Evolutionary conservation across 1,284 basidiomycete species (phyloP).

Genomic region (Erythrobasidium hasegawianum): DNA sequence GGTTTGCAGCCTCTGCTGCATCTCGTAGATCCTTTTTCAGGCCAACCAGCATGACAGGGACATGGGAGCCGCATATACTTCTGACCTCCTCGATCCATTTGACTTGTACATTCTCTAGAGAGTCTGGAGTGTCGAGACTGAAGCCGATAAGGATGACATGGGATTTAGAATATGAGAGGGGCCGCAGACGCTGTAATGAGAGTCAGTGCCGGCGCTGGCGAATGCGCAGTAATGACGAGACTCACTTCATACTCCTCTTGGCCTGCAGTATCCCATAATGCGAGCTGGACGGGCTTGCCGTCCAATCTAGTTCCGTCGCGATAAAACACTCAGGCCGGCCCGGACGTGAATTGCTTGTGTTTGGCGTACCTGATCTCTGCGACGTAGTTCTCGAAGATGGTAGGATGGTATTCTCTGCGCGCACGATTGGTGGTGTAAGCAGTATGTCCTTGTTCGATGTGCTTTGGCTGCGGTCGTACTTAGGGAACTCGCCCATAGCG

Average conservation of each 20-base stretch:
- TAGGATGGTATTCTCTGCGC: constrained; percentile 44
- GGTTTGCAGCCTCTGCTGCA: constrained; percentile 37
- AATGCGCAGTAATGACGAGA: background rate
- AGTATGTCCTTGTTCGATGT: background rate
- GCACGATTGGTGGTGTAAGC: background rate
- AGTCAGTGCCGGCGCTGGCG: constrained; percentile 7
- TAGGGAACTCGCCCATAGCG: constrained; percentile 93
- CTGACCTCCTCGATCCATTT: constrained; percentile 99
- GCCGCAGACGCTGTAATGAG: constrained; percentile 68
- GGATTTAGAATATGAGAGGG: constrained; percentile 94
- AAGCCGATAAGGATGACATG: constrained; percentile 98
- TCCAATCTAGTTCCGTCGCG: constrained; percentile 57
- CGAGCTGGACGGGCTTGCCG: constrained; percentile 92
- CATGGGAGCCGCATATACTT: constrained; percentile 70
- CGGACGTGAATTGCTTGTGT: background rate
- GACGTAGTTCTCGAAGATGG: constrained; percentile 72
- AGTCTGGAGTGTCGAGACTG: constrained; percentile 92
- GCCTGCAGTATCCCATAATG: constrained; percentile 94
- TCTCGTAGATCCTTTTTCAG: constrained; percentile 47
- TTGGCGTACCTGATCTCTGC: constrained; percentile 75
- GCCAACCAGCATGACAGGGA: constrained; percentile 56
- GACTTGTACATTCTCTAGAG: constrained; percentile 86
- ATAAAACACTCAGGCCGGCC: background rate
- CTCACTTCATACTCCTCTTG: constrained; percentile 89
- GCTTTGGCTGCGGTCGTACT: constrained; percentile 54